phyloP scores from a whole-genome alignment of 495 filamentous ascomycete species.

The Talaromyces stipitatus region DNA sequence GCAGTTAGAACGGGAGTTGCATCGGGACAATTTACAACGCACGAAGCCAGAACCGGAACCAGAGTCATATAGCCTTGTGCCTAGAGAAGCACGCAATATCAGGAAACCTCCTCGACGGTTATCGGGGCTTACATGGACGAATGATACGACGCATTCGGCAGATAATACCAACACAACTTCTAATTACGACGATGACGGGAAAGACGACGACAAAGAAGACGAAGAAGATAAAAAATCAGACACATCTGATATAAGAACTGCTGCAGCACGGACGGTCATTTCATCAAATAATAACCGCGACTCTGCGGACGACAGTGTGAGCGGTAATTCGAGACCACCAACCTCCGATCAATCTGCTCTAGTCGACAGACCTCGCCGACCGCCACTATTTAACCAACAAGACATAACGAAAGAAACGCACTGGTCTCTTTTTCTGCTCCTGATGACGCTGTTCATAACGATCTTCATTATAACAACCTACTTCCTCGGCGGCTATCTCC shows the following conservation, averaged over 20 bases:
- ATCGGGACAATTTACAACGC: constrained; percentile 31
- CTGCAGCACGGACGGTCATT: not conserved
- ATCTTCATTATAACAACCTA: not conserved
- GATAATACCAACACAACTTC: not conserved
- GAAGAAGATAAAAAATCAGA: not conserved
- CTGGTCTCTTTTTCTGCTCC: not conserved
- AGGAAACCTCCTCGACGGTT: constrained; percentile 33
- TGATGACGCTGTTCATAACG: not conserved
- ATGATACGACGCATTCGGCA: not conserved
- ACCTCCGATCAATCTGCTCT: not conserved
- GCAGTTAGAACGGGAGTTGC: constrained; percentile 35
- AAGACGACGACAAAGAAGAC: not conserved
- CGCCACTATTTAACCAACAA: not conserved
- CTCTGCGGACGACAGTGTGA: not conserved
- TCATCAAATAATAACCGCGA: not conserved
- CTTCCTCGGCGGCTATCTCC: not conserved
- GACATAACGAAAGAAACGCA: not conserved
- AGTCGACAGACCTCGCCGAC: constrained; percentile 1
- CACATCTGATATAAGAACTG: not conserved
- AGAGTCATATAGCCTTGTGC: constrained; percentile 15
- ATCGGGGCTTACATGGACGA: constrained; percentile 24
- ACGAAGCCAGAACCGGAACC: constrained; percentile 25
- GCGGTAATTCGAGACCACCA: not conserved
- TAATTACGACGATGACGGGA: not conserved
- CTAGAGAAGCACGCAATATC: constrained; percentile 26